These are phyloP conservation scores for Physaria fendleri DNA, from an alignment of 345 rosid species.

Conservation along the genomic window DNA sequence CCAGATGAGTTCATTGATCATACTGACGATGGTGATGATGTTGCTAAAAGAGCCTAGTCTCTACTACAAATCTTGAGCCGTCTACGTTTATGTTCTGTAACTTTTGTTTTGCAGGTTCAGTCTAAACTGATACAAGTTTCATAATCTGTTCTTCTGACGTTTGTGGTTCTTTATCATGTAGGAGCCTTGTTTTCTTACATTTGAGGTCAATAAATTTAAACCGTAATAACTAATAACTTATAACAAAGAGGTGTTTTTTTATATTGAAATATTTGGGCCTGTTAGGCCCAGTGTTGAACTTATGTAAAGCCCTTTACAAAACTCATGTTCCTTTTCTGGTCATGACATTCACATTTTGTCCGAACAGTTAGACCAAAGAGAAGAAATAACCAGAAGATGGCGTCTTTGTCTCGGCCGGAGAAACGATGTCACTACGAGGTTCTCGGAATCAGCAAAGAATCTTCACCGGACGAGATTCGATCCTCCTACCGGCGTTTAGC, in stretches of 20 bases:
- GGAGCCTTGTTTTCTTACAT: slow-evolving; percentile 11
- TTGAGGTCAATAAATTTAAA: slow-evolving; percentile 13
- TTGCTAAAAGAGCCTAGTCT: slow-evolving; percentile 60
- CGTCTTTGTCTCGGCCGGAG: slow-evolving; percentile 50
- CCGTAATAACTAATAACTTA: slow-evolving; percentile 2
- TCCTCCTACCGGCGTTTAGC: slow-evolving; percentile 76
- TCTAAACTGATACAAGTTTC: slow-evolving; percentile 7
- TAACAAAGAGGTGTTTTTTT: background rate
- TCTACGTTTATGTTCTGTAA: background rate
- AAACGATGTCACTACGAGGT: slow-evolving; percentile 92
- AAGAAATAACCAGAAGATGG: slow-evolving; percentile 22
- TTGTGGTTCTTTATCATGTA: slow-evolving; percentile 9
- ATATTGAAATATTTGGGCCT: background rate
- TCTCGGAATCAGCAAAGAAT: slow-evolving; percentile 50
- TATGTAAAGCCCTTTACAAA: too few relatives aligned
- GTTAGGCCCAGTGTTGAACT: too few relatives aligned
- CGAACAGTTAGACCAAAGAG: too few relatives aligned
- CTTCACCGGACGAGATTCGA: slow-evolving; percentile 72
- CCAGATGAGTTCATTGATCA: slow-evolving; percentile 31
- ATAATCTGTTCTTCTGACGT: background rate
- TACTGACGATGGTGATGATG: slow-evolving; percentile 43
- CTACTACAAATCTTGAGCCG: background rate
- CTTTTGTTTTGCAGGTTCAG: slow-evolving; percentile 18
- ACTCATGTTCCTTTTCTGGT: too few relatives aligned
- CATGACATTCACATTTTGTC: too few relatives aligned